A percentile compares a stretch with the other conserved stretches of the same genome.
phyloP scores from a whole-genome alignment of 495 filamentous ascomycete species.

The Trypethelium eluteriae region DNA sequence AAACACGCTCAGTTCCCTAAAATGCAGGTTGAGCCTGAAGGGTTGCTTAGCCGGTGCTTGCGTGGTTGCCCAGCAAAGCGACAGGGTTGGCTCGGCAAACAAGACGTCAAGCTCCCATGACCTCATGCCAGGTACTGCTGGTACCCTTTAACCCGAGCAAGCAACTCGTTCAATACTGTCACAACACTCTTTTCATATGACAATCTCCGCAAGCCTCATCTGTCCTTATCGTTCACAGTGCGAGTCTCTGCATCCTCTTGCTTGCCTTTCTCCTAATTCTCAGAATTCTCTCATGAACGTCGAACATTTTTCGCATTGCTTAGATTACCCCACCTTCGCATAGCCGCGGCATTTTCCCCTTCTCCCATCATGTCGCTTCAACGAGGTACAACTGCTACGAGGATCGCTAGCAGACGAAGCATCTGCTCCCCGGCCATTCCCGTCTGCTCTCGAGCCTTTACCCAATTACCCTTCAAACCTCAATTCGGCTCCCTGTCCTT shows the following conservation, averaged over 20 bases:
- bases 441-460: background rate
- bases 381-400: background rate
- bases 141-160: constrained; percentile 2
- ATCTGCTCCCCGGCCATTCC: background rate
- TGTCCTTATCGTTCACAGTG: background rate
- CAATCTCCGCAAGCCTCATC: too few species aligned
- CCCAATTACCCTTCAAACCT: background rate
- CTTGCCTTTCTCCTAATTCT: background rate
- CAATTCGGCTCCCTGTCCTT: background rate
- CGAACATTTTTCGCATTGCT: background rate
- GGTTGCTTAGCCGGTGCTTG: background rate
- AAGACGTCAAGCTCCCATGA: background rate
- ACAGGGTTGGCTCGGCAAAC: background rate
- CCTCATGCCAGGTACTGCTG: background rate
- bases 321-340: background rate
- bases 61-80: background rate
- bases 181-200: background rate
- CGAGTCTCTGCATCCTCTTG: background rate
- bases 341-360: background rate
- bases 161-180: background rate
- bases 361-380: constrained; percentile 6
- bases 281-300: background rate
- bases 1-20: background rate
- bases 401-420: background rate
- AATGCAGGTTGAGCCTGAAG: background rate